These are phyloP conservation scores for Typha latifolia DNA, from an alignment of 176 grass and related monocot species.

Conservation along the genomic window DNA sequence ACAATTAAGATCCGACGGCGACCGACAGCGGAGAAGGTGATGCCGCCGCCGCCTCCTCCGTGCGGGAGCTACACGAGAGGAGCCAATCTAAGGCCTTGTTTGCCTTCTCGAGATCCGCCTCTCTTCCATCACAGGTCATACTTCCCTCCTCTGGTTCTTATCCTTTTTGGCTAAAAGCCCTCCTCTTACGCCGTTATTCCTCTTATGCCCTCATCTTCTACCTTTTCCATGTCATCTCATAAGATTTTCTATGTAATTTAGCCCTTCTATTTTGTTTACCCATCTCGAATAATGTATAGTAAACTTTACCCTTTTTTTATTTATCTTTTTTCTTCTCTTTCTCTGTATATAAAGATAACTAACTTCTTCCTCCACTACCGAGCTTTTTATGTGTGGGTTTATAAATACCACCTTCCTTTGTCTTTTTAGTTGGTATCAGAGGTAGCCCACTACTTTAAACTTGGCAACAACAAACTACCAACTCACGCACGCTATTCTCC, in stretches of 20 bases:
- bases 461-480: not conserved
- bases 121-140: no score
- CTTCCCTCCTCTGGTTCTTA: no score
- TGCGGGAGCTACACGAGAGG: conserved; percentile 27
- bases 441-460: no score
- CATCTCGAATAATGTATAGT: no score
- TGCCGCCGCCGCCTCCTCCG: conserved; percentile 32
- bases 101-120: no score
- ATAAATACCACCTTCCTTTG: conserved; percentile 1
- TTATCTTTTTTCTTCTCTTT: not conserved
- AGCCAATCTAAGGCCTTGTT: conserved; percentile 20
- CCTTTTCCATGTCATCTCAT: not conserved
- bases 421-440: not conserved
- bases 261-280: no score
- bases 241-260: not conserved
- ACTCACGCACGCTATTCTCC: conserved; percentile 20
- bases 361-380: not conserved
- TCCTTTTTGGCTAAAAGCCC: not conserved
- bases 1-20: conserved; percentile 36
- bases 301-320: not conserved
- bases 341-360: conserved; percentile 12
- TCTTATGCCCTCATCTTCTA: conserved; percentile 7
- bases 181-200: conserved; percentile 2
- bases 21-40: conserved; percentile 51
- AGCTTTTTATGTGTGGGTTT: not conserved